Evolutionary conservation across 2,329 filamentous ascomycete species (phyloP), one percentile per base, ranked within the genome.

Genomic region (Leptographium procerum): DNA sequence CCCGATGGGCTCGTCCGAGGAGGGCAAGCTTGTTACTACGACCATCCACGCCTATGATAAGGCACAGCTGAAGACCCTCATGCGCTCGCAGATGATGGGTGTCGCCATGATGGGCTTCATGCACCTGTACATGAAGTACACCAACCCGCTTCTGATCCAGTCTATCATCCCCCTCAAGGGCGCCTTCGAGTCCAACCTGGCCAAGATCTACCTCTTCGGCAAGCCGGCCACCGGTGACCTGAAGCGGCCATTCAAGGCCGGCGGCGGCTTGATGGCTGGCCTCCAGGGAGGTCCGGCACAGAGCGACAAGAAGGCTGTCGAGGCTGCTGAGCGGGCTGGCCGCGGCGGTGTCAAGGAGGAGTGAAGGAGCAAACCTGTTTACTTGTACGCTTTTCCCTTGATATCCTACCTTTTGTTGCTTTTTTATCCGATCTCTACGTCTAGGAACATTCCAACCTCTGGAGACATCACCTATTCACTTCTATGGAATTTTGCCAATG

Each of bases 41-140:
- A 99, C 94, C 63, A 83, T 96, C 72, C 88, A 95, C 77, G 91
- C 91, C 69, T 99, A 99, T 81, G 94, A 99, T 74, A 80, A 85
- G 68, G 77, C 82, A 67, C 92, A 97, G 78, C 82, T 97, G 70
- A 88, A 88, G 76, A 79, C 83, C 64, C 81, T 90, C 65, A 89
- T 92, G 82, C 94, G 94, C 74, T 83, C 86, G 64, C 92, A 97
- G 78, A 77, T 95, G 68, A 97, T 96, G 89, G 94, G 94, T 61
- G 80, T 99, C 60, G 91, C 83, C 73, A 99, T 99, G 91, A 97
- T 99, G 92, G 85, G 75, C 62, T 89, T 96, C 70, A 97, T 99
- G 92, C 94, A 99, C 78, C 65, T 99, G 62, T 99, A 97, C 85
- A 88, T 99, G 82, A 91, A 96, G 75, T 99, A 97, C 86, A 97